Evolutionary conservation across 2,329 filamentous ascomycete genomes (phyloP).

Genomic region (Apiospora phragmitis): DNA sequence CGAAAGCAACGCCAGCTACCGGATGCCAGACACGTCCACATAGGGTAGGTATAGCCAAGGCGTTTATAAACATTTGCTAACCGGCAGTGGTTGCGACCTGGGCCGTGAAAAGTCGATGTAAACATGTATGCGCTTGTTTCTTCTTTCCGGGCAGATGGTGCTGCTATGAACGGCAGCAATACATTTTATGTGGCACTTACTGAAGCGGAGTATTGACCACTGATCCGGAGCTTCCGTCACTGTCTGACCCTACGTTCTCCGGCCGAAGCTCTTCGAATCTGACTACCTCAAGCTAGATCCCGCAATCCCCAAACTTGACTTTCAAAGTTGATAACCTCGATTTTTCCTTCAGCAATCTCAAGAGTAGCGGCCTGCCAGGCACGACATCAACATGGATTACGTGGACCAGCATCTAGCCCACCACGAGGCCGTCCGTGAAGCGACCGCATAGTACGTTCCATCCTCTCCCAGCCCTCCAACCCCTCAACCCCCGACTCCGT

Average conservation of each 20-base stretch:
- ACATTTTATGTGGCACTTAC: background rate
- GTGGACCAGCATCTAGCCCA: slow-evolving; percentile 54
- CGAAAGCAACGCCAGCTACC: background rate
- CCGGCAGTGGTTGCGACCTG: too few relatives aligned
- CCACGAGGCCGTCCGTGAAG: slow-evolving; percentile 49
- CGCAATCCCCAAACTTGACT: background rate
- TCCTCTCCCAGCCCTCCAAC: background rate
- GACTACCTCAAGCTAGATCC: background rate
- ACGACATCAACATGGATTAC: slow-evolving; percentile 50
- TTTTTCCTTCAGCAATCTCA: background rate
- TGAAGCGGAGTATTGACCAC: background rate
- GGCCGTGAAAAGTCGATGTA: too few relatives aligned
- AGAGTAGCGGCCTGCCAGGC: background rate
- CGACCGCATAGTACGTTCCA: slow-evolving; percentile 35
- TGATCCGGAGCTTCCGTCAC: background rate
- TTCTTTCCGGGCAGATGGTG: too few relatives aligned
- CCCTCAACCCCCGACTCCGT: background rate
- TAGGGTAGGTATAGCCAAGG: too few relatives aligned
- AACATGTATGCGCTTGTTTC: too few relatives aligned
- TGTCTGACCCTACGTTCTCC: slow-evolving; percentile 1
- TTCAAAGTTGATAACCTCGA: background rate
- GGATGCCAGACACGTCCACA: background rate
- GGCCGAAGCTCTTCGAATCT: slow-evolving; percentile 6
- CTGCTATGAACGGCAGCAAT: background rate
- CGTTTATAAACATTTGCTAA: too few relatives aligned